A percentile compares a stretch with the other conserved stretches of the same genome.
Conservation (phyloP, 306 rosid species). For the Rubus idaeus region DNA sequence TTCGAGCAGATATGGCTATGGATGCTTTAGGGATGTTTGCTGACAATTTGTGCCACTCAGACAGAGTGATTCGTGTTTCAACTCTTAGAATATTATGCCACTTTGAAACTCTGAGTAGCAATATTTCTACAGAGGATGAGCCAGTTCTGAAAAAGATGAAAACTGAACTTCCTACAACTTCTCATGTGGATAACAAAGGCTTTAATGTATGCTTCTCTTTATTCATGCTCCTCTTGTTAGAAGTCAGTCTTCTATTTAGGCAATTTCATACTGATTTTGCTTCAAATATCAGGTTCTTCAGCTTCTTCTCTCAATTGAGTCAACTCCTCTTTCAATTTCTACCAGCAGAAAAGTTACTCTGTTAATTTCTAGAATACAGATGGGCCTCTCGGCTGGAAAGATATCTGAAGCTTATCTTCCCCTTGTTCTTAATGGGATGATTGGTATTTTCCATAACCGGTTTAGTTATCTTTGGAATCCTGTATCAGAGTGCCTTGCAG, state of each 20-base stretch:
- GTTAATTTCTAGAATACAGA: slow-evolving; percentile 76
- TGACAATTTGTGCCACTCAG: slow-evolving; percentile 62
- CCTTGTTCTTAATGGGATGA: slow-evolving; percentile 63
- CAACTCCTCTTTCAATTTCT: slow-evolving; percentile 67
- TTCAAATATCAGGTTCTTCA: slow-evolving; percentile 61
- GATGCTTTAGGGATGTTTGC: slow-evolving; percentile 53
- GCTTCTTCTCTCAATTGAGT: slow-evolving; percentile 72
- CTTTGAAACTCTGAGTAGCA: slow-evolving; percentile 44
- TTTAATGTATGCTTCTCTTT: slow-evolving; percentile 53
- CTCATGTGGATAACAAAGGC: slow-evolving; percentile 23
- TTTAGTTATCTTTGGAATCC: slow-evolving; percentile 78
- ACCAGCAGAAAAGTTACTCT: slow-evolving; percentile 67
- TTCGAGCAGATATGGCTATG: slow-evolving; percentile 36
- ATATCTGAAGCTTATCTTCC: slow-evolving; percentile 55
- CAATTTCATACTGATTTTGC: slow-evolving; percentile 24
- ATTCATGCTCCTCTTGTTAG: slow-evolving; percentile 15
- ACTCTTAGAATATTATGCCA: slow-evolving; percentile 73
- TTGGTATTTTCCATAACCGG: slow-evolving; percentile 76
- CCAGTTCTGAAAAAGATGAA: slow-evolving; percentile 51
- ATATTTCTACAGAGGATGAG: slow-evolving; percentile 41
- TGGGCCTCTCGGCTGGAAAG: slow-evolving; percentile 64
- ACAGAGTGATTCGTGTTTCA: slow-evolving; percentile 67
- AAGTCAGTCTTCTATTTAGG: slow-evolving; percentile 13
- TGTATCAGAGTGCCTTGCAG: slow-evolving; percentile 74
- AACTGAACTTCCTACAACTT: slow-evolving; percentile 44